These are phyloP conservation scores for Diutina siamensis DNA, from an alignment of 1,139 yeast genomes.

Conservation along the genomic window DNA sequence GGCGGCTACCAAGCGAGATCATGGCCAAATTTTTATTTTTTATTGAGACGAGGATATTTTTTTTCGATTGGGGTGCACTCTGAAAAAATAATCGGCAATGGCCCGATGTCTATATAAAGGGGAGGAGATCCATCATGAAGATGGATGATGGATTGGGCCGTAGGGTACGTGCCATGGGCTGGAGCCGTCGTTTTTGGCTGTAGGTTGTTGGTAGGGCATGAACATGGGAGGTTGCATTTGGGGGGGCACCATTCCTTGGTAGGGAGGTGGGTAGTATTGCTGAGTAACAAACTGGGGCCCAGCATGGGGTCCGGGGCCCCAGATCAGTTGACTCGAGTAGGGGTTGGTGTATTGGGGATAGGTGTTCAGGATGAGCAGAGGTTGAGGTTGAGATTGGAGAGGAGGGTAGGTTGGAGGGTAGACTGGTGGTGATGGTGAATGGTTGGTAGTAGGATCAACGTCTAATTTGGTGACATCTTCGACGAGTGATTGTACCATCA, in stretches of 20 bases:
- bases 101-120: no score
- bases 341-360: background rate
- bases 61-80: no score
- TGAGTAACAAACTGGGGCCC: background rate
- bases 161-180: background rate
- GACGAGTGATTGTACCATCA: constrained; percentile 4
- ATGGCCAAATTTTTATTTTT: background rate
- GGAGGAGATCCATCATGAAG: no score
- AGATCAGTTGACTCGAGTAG: background rate
- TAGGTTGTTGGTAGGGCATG: background rate
- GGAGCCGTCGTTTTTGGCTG: background rate
- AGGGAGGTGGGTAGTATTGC: background rate
- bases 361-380: background rate
- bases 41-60: no score
- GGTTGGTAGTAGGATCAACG: background rate
- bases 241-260: no score
- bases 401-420: background rate
- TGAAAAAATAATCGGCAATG: no score
- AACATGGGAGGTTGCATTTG: background rate
- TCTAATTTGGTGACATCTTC: background rate
- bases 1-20: background rate
- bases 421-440: background rate
- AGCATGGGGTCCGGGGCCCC: background rate
- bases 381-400: background rate
- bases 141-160: background rate